phyloP scores from a whole-genome alignment of 2,329 filamentous ascomycete species.

The Ceratocystis papillata region DNA sequence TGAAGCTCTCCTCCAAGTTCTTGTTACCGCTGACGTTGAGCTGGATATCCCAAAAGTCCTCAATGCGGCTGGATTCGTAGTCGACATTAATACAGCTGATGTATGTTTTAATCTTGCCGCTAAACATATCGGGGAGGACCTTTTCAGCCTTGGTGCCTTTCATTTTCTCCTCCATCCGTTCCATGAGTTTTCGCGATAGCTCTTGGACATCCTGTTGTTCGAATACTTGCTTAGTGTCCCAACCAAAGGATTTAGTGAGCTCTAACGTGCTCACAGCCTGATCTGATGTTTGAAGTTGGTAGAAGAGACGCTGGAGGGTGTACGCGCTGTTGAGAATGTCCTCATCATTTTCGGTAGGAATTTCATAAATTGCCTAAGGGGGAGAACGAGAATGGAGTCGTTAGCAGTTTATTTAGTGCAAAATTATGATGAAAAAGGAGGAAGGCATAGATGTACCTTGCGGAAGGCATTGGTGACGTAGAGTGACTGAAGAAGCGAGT shows the following conservation, averaged over 20 bases:
- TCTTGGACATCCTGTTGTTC: constrained; percentile 99
- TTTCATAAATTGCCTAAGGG: constrained; percentile 79
- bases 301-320: constrained; percentile 86
- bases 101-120: constrained; percentile 97
- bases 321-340: constrained; percentile 81
- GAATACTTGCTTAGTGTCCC: constrained; percentile 96
- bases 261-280: constrained; percentile 81
- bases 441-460: constrained; percentile 47
- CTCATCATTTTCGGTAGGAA: constrained; percentile 78
- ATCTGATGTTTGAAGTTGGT: constrained; percentile 79
- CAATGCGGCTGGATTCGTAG: constrained; percentile 88
- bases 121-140: constrained; percentile 79
- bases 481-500: constrained; percentile 71
- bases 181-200: constrained; percentile 91
- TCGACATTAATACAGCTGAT: constrained; percentile 97
- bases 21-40: constrained; percentile 92
- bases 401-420: not conserved
- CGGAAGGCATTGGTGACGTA: constrained; percentile 89
- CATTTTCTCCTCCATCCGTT: constrained; percentile 94
- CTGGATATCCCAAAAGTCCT: constrained; percentile 99
- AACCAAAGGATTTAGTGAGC: constrained; percentile 91
- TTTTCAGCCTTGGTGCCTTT: constrained; percentile 90
- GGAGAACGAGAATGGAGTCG: not conserved
- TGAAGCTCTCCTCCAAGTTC: constrained; percentile 86
- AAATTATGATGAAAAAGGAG: not conserved